Conservation (phyloP, 108 stramenopile genomes). For the Nitzschia sp. region DNA sequence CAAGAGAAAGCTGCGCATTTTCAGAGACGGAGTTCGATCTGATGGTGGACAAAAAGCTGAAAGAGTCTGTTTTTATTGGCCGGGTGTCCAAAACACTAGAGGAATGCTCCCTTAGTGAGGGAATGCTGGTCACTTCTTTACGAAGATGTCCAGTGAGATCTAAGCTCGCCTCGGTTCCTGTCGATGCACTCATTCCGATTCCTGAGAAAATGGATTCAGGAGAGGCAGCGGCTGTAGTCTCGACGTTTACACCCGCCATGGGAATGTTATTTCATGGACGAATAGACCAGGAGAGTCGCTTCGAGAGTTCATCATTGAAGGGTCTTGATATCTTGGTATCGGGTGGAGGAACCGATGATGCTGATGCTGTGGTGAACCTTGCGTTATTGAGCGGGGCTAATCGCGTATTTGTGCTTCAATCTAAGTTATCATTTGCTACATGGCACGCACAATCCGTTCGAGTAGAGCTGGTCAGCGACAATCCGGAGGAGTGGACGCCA, state of each 20-base stretch:
- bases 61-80: slow-evolving; percentile 17
- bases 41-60: neutral
- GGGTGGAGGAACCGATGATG: slow-evolving; percentile 25
- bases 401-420: slow-evolving; percentile 18
- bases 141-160: slow-evolving; percentile 16
- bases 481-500: slow-evolving; percentile 19
- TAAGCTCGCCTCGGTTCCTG: slow-evolving; percentile 11
- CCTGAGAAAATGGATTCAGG: slow-evolving; percentile 29
- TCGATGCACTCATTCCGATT: slow-evolving; percentile 26
- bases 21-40: neutral
- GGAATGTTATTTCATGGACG: slow-evolving; percentile 40
- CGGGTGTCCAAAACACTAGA: neutral
- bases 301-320: slow-evolving; percentile 14
- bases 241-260: slow-evolving; percentile 43
- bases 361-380: slow-evolving; percentile 31
- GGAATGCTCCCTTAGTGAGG: neutral
- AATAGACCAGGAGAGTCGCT: slow-evolving; percentile 18
- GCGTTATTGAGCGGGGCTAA: slow-evolving; percentile 29
- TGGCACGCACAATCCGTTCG: slow-evolving; percentile 9
- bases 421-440: slow-evolving; percentile 5
- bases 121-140: slow-evolving; percentile 17
- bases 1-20: neutral
- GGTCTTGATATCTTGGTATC: slow-evolving; percentile 30
- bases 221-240: slow-evolving; percentile 31
- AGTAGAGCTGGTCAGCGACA: slow-evolving; percentile 11